Percentiles rank a stretch among this genome's conserved stretches.
Evolutionary conservation across 225 moss, liverwort and hornwort genomes (phyloP).

Genomic region (Pleurozium schreberi): DNA sequence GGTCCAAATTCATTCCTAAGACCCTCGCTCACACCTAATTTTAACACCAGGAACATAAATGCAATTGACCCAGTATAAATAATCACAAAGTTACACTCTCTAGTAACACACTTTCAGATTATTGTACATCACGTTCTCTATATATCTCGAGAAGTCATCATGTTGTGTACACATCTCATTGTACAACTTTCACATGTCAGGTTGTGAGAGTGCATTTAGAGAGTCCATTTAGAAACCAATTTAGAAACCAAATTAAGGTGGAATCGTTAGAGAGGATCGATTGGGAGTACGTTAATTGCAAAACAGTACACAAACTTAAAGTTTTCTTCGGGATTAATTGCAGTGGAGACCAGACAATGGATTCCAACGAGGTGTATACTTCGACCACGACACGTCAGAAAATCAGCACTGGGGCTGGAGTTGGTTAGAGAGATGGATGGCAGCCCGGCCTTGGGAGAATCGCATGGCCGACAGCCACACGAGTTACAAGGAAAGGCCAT

Average conservation of each 20-base stretch:
- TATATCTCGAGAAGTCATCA: not conserved
- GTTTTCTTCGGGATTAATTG: not conserved
- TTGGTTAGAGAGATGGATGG: constrained; percentile 98
- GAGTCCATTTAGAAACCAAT: too few species aligned
- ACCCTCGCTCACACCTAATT: not conserved
- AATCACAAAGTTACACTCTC: not conserved
- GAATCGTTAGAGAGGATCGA: not conserved
- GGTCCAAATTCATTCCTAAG: not conserved
- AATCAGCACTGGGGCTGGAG: constrained; percentile 96
- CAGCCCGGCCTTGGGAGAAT: constrained; percentile 84
- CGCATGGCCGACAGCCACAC: constrained; percentile 22
- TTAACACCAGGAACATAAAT: too few species aligned
- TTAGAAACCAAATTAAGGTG: too few species aligned
- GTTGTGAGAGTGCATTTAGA: not conserved
- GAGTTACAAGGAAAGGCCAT: not conserved
- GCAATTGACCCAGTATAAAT: not conserved
- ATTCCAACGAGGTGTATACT: constrained; percentile 46
- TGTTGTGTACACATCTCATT: not conserved
- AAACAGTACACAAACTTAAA: too few species aligned
- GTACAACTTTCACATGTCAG: not conserved
- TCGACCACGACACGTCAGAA: constrained; percentile 51
- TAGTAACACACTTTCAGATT: not conserved
- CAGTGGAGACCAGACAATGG: constrained; percentile 61
- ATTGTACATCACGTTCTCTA: not conserved
- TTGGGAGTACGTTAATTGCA: not conserved